Percentiles rank a stretch among this genome's conserved stretches.
These are phyloP conservation scores for Thielaviopsis punctulata DNA, from an alignment of 2,329 filamentous ascomycete species.

Conservation along the genomic window DNA sequence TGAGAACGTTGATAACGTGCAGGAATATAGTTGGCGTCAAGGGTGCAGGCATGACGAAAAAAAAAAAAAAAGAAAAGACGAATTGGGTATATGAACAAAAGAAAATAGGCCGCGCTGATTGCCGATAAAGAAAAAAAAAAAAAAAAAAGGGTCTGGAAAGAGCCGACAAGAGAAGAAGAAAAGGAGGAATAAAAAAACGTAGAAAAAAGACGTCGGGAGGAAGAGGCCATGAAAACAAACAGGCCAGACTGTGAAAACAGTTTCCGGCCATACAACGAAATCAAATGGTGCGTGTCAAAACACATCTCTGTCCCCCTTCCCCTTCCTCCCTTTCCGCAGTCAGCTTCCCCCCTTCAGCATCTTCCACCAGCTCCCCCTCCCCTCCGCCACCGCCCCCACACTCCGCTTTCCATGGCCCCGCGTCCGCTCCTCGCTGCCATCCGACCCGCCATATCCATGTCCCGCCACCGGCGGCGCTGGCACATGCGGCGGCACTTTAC, in stretches of 20 bases:
- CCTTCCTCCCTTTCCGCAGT: not conserved
- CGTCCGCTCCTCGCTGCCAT: slow-evolving; percentile 26
- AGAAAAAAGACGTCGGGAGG: not conserved
- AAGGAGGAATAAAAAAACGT: not conserved
- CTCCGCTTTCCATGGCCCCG: slow-evolving; percentile 23
- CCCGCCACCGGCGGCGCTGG: slow-evolving; percentile 13
- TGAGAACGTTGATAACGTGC: no score
- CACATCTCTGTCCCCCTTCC: not conserved
- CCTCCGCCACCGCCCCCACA: slow-evolving; percentile 22
- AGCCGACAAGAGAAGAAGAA: not conserved
- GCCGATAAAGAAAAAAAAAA: not conserved
- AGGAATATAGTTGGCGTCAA: no score
- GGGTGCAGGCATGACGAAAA: not conserved
- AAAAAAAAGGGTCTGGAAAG: not conserved
- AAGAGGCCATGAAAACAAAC: not conserved
- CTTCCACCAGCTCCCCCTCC: slow-evolving; percentile 42
- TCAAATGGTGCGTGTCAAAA: not conserved
- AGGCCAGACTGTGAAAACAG: not conserved
- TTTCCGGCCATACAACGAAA: not conserved
- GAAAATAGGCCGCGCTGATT: not conserved
- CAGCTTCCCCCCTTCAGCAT: slow-evolving; percentile 28
- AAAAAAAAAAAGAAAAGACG: not conserved
- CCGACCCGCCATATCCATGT: slow-evolving; percentile 19
- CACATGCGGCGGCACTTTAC: slow-evolving; percentile 13
- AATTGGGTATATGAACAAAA: not conserved